Evolutionary conservation across 2,329 filamentous ascomycete genomes (phyloP).

Genomic region (Fusarium clavum): DNA sequence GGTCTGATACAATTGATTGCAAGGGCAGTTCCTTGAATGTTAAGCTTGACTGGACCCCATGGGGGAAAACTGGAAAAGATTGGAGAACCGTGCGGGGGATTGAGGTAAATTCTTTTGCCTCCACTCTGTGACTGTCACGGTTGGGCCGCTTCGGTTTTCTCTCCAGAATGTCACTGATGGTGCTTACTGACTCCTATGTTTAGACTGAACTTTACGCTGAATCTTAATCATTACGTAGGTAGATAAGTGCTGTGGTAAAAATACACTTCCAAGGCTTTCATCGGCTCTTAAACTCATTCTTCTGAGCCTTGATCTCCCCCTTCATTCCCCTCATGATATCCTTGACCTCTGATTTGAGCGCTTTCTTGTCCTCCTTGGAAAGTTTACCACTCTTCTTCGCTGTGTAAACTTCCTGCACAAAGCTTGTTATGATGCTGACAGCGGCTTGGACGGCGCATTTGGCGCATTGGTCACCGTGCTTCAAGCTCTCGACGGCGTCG

Average conservation of each 20-base stretch:
- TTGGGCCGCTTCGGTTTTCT: conserved; percentile 12
- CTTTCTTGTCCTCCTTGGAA: conserved; percentile 32
- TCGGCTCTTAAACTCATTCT: conserved; percentile 2
- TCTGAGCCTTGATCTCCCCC: conserved; percentile 4
- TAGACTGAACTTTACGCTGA: not conserved
- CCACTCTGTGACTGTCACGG: not conserved
- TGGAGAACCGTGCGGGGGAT: conserved; percentile 19
- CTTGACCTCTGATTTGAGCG: conserved; percentile 31
- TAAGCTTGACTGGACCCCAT: not conserved
- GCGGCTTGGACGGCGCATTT: conserved; percentile 27
- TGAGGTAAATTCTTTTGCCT: conserved; percentile 3
- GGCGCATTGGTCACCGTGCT: conserved; percentile 15
- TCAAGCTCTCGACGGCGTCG: conserved; percentile 6
- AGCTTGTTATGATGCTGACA: conserved; percentile 4
- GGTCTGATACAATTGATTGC: not conserved
- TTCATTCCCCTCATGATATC: conserved; percentile 24
- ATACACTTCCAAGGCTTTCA: too few species aligned
- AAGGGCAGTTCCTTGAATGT: not conserved
- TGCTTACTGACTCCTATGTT: not conserved
- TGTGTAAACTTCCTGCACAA: conserved; percentile 14
- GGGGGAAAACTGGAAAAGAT: not conserved
- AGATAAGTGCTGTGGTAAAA: too few species aligned
- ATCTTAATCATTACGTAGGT: too few species aligned
- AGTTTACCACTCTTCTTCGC: conserved; percentile 31
- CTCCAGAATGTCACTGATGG: not conserved